Evolutionary conservation across 257 asterid species (phyloP).

Genomic region (Nicotiana sylvestris): DNA sequence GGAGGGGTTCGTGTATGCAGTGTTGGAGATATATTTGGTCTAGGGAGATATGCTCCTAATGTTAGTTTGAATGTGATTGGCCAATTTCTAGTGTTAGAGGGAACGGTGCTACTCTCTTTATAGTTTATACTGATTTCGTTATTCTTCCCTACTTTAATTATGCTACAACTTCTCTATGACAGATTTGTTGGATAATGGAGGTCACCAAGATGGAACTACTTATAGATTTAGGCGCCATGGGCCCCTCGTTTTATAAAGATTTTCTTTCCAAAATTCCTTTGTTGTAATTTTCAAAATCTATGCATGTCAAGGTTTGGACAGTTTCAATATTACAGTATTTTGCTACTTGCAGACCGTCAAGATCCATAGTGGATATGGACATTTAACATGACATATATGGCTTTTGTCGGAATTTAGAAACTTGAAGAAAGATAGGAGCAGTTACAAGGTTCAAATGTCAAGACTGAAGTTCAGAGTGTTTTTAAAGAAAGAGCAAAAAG

Average conservation of each 20-base stretch:
- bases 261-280: not conserved
- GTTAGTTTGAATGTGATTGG: too few species aligned
- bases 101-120: too few species aligned
- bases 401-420: not conserved
- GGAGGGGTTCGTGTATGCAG: too few species aligned
- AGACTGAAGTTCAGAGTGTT: not conserved
- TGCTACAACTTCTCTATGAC: too few species aligned
- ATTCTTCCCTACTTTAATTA: too few species aligned
- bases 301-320: not conserved
- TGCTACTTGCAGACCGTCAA: not conserved
- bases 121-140: too few species aligned
- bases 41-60: too few species aligned
- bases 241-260: not conserved
- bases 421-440: not conserved
- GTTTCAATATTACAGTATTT: not conserved
- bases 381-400: not conserved
- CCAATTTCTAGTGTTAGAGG: too few species aligned
- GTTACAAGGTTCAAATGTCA: too few species aligned
- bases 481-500: not conserved
- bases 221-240: not conserved
- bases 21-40: too few species aligned
- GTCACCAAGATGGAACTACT: not conserved
- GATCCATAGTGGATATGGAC: not conserved
- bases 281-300: not conserved
- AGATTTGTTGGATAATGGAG: not conserved